phyloP scores from a whole-genome alignment of 2,329 filamentous ascomycete species.

The Fusarium torulosum region DNA sequence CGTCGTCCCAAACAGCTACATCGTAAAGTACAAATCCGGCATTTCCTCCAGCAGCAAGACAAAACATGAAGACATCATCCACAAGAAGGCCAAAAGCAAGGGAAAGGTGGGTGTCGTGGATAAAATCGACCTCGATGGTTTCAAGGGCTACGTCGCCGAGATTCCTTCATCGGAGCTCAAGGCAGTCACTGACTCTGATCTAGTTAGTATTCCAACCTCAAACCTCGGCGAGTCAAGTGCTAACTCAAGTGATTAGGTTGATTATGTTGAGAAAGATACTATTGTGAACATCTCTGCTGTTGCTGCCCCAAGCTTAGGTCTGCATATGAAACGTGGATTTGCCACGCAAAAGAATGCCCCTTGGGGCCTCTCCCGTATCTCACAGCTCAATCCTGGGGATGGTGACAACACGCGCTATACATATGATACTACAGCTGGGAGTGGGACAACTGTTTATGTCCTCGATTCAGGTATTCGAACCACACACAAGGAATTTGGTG shows the following conservation, averaged over 20 bases:
- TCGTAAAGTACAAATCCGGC: slow-evolving; percentile 25
- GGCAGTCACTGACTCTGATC: slow-evolving; percentile 10
- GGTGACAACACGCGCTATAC: slow-evolving; percentile 29
- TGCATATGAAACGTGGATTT: neutral
- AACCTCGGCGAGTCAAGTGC: fast-evolving
- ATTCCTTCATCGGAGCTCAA: slow-evolving; percentile 8
- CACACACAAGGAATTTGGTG: slow-evolving; percentile 50
- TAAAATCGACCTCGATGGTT: neutral
- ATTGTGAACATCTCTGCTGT: slow-evolving; percentile 8
- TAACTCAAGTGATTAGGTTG: slow-evolving; percentile 2
- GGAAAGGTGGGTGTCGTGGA: slow-evolving; percentile 25
- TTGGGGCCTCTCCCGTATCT: slow-evolving; percentile 29
- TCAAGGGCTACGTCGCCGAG: slow-evolving; percentile 29
- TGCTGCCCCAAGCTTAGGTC: neutral
- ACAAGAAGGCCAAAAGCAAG: slow-evolving; percentile 14
- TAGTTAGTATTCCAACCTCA: neutral
- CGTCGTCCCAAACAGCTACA: slow-evolving; percentile 29
- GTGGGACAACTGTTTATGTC: slow-evolving; percentile 54
- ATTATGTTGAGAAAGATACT: slow-evolving; percentile 20
- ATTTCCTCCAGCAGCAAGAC: neutral
- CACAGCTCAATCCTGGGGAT: too few relatives aligned
- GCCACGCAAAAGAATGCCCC: slow-evolving; percentile 6
- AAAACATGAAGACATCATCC: slow-evolving; percentile 6
- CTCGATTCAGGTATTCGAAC: slow-evolving; percentile 60
- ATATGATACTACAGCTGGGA: slow-evolving; percentile 44